Percentiles rank a stretch among this genome's conserved stretches.
These are phyloP conservation scores for Cavenderia fasciculata DNA, from an alignment of 78 protist genomes.

Conservation along the genomic window DNA sequence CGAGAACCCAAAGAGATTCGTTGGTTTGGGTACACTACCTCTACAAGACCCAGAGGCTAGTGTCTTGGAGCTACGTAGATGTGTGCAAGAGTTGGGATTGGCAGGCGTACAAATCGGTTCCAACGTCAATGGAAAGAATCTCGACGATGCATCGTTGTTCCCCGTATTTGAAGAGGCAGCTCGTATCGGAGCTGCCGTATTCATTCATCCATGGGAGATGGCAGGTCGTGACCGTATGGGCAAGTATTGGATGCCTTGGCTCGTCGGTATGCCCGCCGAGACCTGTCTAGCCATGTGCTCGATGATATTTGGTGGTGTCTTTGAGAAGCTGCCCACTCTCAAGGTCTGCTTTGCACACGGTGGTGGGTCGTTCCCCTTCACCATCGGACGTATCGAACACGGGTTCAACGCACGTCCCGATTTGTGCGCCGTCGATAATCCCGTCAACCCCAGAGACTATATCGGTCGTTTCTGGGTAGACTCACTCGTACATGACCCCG, in stretches of 20 bases:
- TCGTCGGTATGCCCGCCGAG: slow-evolving; percentile 97
- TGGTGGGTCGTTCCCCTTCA: slow-evolving; percentile 95
- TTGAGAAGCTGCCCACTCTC: slow-evolving; percentile 87
- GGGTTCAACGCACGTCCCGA: slow-evolving; percentile 95
- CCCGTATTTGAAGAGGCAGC: slow-evolving; percentile 90
- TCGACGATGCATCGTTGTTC: slow-evolving; percentile 86
- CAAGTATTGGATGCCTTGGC: slow-evolving; percentile 87
- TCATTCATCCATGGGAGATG: slow-evolving; percentile 98
- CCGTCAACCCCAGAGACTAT: slow-evolving; percentile 74
- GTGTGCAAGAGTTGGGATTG: slow-evolving; percentile 59
- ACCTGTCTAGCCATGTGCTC: slow-evolving; percentile 93
- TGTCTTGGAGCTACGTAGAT: slow-evolving; percentile 82
- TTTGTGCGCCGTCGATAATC: slow-evolving; percentile 84
- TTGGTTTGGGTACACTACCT: slow-evolving; percentile 96
- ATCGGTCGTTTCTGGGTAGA: slow-evolving; percentile 91
- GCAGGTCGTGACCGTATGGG: slow-evolving; percentile 67
- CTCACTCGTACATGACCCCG: slow-evolving; percentile 89
- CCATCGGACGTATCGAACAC: slow-evolving; percentile 91
- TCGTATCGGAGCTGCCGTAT: slow-evolving; percentile 82
- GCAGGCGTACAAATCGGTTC: slow-evolving; percentile 87
- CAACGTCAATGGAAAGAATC: slow-evolving; percentile 89
- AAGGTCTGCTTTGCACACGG: slow-evolving; percentile 94
- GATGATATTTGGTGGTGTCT: slow-evolving; percentile 92
- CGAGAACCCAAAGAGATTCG: slow-evolving; percentile 88
- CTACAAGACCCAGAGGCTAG: slow-evolving; percentile 92